These are phyloP conservation scores for Pythium sp. DNA, from an alignment of 352 stramenopile species.

Conservation along the genomic window DNA sequence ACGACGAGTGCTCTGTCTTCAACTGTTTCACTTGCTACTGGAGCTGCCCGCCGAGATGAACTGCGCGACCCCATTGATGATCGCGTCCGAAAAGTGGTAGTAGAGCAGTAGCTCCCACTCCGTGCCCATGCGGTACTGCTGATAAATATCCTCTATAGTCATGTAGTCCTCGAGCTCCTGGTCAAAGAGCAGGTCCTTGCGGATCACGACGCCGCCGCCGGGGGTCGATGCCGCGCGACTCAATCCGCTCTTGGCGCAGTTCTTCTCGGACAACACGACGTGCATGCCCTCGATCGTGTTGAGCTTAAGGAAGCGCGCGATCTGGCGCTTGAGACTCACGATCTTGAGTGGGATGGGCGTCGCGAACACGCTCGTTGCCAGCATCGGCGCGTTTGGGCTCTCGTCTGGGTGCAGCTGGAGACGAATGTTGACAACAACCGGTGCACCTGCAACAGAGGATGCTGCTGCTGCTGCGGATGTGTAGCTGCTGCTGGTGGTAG, in stretches of 20 bases:
- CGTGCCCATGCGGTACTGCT: conserved; percentile 71
- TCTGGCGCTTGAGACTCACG: conserved; percentile 68
- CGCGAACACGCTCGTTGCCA: conserved; percentile 56
- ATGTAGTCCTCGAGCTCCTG: conserved; percentile 74
- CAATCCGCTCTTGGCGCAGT: conserved; percentile 52
- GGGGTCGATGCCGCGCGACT: conserved; percentile 18
- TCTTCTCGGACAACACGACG: conserved; percentile 55
- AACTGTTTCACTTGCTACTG: background rate
- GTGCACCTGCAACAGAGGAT: background rate
- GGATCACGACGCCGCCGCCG: conserved; percentile 25
- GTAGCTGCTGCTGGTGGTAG: background rate
- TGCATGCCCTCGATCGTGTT: conserved; percentile 42
- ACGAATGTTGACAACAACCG: conserved; percentile 45
- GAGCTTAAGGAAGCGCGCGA: conserved; percentile 49
- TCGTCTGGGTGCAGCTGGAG: conserved; percentile 61
- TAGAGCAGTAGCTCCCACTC: conserved; percentile 68
- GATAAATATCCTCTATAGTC: conserved; percentile 77
- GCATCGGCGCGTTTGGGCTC: conserved; percentile 22
- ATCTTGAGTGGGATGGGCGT: conserved; percentile 71
- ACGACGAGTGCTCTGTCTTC: background rate
- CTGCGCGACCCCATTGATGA: conserved; percentile 64
- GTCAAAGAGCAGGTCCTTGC: conserved; percentile 68
- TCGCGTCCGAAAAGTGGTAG: conserved; percentile 77
- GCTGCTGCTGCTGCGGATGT: background rate
- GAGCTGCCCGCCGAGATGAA: conserved; percentile 36